phyloP scores from a whole-genome alignment of 331 rosid genomes.

The Malus hybrid region DNA sequence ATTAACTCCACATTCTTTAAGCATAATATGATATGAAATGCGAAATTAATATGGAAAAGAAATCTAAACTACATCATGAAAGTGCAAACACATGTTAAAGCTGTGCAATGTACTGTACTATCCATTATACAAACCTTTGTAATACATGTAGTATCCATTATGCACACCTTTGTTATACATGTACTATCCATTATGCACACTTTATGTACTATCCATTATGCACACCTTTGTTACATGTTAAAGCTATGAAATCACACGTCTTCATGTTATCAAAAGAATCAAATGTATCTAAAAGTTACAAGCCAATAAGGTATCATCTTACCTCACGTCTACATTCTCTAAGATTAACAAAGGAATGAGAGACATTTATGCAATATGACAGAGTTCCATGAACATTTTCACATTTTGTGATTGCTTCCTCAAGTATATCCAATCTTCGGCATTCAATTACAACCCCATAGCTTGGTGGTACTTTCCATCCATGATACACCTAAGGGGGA shows the following conservation, averaged over 20 bases:
- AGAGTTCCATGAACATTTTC: constrained; percentile 82
- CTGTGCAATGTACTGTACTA: neutral
- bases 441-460: constrained; percentile 88
- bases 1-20: neutral
- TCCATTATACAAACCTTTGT: neutral
- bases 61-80: neutral
- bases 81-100: neutral
- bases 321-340: constrained; percentile 94
- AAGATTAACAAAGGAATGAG: constrained; percentile 86
- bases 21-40: neutral
- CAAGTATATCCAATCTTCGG: constrained; percentile 87
- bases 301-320: constrained; percentile 1
- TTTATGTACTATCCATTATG: neutral
- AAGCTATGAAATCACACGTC: neutral
- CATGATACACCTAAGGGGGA: constrained; percentile 54
- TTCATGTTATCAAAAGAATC: neutral
- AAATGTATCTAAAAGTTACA: neutral
- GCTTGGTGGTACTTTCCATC: constrained; percentile 93
- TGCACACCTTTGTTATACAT: too few species aligned
- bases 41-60: neutral
- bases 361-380: constrained; percentile 68
- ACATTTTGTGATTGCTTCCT: constrained; percentile 85
- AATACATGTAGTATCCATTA: neutral
- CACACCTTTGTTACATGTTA: neutral
- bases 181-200: too few species aligned